Evolutionary conservation across 75 land plant species (phyloP).

Genomic region (Pseudotsuga menziesii): DNA sequence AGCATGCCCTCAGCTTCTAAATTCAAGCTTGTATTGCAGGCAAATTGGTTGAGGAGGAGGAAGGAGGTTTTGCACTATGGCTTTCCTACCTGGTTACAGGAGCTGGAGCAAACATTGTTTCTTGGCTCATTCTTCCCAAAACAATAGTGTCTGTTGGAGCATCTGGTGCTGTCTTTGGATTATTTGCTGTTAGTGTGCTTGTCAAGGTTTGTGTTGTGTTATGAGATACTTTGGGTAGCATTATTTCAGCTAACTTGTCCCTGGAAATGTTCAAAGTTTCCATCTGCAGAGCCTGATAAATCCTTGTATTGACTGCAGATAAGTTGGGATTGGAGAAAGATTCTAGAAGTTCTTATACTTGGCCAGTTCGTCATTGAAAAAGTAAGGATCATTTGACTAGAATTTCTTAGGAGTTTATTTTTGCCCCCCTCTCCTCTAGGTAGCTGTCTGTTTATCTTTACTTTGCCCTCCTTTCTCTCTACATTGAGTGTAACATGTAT

Average conservation of each 20-base stretch:
- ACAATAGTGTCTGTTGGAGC: conserved; percentile 91
- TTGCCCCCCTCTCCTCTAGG: too few relatives aligned
- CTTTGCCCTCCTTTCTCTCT: neutral
- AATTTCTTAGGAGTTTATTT: neutral
- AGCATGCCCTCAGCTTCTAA: neutral
- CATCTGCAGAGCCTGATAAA: neutral
- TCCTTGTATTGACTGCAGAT: conserved; percentile 43
- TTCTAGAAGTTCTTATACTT: conserved; percentile 90
- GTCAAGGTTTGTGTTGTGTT: conserved; percentile 66
- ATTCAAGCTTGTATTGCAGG: conserved; percentile 30
- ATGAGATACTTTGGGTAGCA: neutral
- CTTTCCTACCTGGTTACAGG: conserved; percentile 92
- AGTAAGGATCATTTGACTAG: conserved; percentile 32
- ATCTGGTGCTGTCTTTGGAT: conserved; percentile 99
- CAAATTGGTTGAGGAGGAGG: conserved; percentile 98
- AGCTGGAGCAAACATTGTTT: conserved; percentile 91
- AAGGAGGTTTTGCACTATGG: conserved; percentile 92
- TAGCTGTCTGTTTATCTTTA: too few relatives aligned
- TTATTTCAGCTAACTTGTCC: neutral
- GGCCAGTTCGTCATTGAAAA: conserved; percentile 96
- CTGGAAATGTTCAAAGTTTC: neutral
- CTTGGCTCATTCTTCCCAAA: conserved; percentile 92
- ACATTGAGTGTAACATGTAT: neutral
- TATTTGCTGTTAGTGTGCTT: conserved; percentile 96
- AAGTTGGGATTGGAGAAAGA: conserved; percentile 99